Evolutionary conservation across 2,329 filamentous ascomycete species (phyloP), one percentile per base, ranked within the genome.

Genomic region (Cladosporium austrohemisphaericum): DNA sequence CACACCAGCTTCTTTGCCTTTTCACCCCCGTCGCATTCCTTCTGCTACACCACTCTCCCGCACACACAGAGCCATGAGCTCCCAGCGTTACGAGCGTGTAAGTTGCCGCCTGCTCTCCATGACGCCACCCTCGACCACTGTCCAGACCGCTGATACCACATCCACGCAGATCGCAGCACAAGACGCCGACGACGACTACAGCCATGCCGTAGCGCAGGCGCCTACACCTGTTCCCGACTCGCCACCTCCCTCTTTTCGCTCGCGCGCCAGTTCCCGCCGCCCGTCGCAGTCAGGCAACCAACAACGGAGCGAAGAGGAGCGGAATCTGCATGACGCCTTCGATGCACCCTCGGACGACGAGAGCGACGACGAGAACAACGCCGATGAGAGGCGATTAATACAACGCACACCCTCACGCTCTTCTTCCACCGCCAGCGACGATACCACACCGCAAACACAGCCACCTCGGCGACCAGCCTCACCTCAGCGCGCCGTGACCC

Each of bases 301-400:
- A 31, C 68, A 73, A 50, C 64, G 68, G 48, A 72, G 69, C 57
- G 74, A 80, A 51, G 85, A 89, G 53, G 84, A 95, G 61, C 78
- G 86, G 54, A 85, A 88, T n/a, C 79, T 98, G 11, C 88, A 88
- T 59, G 92, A 97, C 65, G 90, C 93, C 1, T 98, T 98, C 68
- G 92, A 89, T 65, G 70, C 69, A 9, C 66, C 68, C 18, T 70
- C 67, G 8, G 82, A 86, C 62, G 84, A 77, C 49, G 81, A 83
- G 53, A 75, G 84, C 63, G 86, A 86, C 49, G 78, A 88, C 60
- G 76, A 79, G 51, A 88, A 94, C 66, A 29, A 20, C 6, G 32
- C 40, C 4, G 89, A 95, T 68, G 80, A 90, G 59, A 88, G 93
- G 70, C 83, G 91, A 57, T 71, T 97, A 61, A 91, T 96, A 74